Base-by-base conservation (phyloP, 2,329 filamentous ascomycete species). In the Pyricularia pennisetigena region DNA sequence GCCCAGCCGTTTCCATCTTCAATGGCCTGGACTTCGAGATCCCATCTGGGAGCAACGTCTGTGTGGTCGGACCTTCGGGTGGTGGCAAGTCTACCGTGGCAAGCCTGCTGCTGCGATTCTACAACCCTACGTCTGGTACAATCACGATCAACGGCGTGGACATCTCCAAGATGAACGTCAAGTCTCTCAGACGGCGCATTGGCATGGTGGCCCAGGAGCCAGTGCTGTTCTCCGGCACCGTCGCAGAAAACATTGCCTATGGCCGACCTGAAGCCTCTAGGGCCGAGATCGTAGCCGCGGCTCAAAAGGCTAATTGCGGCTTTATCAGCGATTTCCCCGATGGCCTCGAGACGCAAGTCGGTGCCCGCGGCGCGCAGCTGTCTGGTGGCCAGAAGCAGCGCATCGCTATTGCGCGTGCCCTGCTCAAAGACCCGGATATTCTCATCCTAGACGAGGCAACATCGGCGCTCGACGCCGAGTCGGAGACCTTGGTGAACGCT, bases 291-390 rank as follows among this genome's bases (percentile, higher is more conserved):
- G 86, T 97, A 69, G 85, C 88, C 24, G 96, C 95, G 8, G 95
- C 95, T 4, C 86, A 92, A 70, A 91, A 94, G 77, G 95, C 95
- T 68, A 99, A 99, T 78, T 99, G 95, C 77, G 90, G 91, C 73
- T 99, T 99, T 76, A 97, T 99, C 77, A 90, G 91, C 76, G 95
- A 99, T 77, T 96, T 99, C 73, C 95, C 95, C 30, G 93, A 98
- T 69, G 95, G 95, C 4, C 85, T 99, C 7, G 94, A 99, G 75
- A 99, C 95, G 0, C 91, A 91, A 71, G 95, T 97, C 32, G 96
- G 96, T 68, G 91, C 94, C 20, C 87, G 95, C 71, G 95, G 95
- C 41, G 94, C 94, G 1, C 94, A 98, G 78, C 85, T 99, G 0
- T 97, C 93, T 9, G 95, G 95, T 67, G 95, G 95, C 0, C 95